These are phyloP conservation scores for Plasmodium inui DNA, from an alignment of 169 alveolate species.

Conservation along the genomic window DNA sequence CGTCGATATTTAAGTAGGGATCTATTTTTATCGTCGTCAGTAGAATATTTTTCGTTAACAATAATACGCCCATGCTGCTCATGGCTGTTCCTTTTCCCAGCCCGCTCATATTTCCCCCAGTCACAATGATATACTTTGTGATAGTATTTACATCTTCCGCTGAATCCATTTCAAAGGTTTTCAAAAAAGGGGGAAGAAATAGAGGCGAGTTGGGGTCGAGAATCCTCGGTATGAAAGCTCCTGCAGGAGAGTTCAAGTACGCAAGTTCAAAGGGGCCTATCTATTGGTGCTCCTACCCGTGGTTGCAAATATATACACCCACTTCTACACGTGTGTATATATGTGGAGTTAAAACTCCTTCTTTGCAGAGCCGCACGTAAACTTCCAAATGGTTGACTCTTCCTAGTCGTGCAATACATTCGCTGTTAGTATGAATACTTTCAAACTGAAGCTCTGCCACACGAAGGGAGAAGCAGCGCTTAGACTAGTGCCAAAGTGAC, in stretches of 20 bases:
- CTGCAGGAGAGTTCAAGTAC: background rate
- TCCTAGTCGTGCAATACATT: background rate
- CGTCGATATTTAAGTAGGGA: slow-evolving; percentile 95
- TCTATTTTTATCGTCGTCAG: slow-evolving; percentile 97
- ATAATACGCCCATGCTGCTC: slow-evolving; percentile 93
- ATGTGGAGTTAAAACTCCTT: background rate
- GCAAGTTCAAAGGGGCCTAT: background rate
- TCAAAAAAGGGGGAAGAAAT: background rate
- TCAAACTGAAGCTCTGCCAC: background rate
- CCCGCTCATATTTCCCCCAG: slow-evolving; percentile 97
- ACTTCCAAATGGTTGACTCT: background rate
- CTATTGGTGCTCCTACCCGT: background rate
- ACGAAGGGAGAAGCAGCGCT: background rate
- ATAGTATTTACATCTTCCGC: slow-evolving; percentile 22
- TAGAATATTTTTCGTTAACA: slow-evolving; percentile 90
- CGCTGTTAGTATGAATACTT: background rate
- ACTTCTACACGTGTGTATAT: background rate
- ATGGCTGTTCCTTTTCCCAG: slow-evolving; percentile 96
- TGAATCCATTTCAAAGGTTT: background rate
- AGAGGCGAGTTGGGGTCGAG: background rate
- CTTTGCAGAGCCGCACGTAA: background rate
- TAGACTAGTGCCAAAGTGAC: background rate
- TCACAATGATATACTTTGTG: slow-evolving; percentile 91
- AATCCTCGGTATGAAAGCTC: background rate
- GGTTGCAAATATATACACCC: background rate